Evolutionary conservation across 768 basidiomycete genomes (phyloP), one percentile per base, ranked within the genome.

Genomic region (Phaeotremella skinneri): DNA sequence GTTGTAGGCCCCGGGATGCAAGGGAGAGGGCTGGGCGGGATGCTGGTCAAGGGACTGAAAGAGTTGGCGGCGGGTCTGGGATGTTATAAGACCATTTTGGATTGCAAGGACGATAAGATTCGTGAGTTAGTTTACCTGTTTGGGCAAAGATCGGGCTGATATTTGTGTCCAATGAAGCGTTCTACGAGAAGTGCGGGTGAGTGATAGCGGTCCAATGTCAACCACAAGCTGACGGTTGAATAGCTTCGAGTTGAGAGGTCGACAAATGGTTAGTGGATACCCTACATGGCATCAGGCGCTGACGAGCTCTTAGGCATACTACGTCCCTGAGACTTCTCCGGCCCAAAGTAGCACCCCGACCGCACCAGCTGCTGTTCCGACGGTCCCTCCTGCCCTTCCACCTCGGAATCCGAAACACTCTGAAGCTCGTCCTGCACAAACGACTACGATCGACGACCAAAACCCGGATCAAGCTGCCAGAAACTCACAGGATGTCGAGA

Each of bases 141-240:
- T 45, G 13, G 23, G 13, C n/a, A n/a, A 45, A 37, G 21, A 30
- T 41, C 25, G n/a, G 4, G 55, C 58, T 65, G 58, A 58, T 16
- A 52, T 27, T 11, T 34, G 9, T 32, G 25, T 30, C 21, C 13
- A 49, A 4, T 42, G 1, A 72, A 96, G 93, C 89, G 7, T 99
- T 99, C 80, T 99, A 99, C 77, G 81, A 91, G 77, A 98, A 98
- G 78, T 99, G 94, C 72, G 92, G 92, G 11, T 93, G 80, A 49
- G 71, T 41, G 2, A n/a, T 11, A 9, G 4, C 2, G 42, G n/a
- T 21, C n/a, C 20, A 13, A 2, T 13, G n/a, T 27, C 30, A 23
- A 21, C 48, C 25, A 20, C 7, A 20, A 29, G 29, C 26, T 50
- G 49, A 50, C 25, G 26, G 29, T 45, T 7, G 43, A 9, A 9